Evolutionary conservation across 192 early-diverging fungal genomes (phyloP), one percentile per base, ranked within the genome.

Genomic region (Podila minutissima): DNA sequence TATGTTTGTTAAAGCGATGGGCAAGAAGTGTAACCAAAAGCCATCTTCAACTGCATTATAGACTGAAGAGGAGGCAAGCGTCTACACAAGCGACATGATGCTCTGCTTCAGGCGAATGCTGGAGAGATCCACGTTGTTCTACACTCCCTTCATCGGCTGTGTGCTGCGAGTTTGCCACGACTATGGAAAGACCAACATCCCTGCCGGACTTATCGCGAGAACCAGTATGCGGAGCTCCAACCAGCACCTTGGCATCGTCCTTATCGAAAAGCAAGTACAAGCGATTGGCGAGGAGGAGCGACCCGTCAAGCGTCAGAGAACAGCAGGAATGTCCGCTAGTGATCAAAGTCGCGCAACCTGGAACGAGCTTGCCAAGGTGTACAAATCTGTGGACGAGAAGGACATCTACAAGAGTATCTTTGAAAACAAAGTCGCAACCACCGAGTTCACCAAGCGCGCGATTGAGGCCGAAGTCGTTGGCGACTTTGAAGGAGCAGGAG

Each of bases 401-500:
- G 93, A 95, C 48, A 74, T 93, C 5, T 94, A 90, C 69, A 82
- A 88, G 62, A 86, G 87, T 26, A 84, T 94, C 13, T 92, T 90
- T 74, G 87, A 91, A 57, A 83, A 71, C 31, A 84, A 88, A 26
- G 85, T 92, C 51, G 86, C 89, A 17, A 82, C 85, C 0, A 77
- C 72, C 35, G 69, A 72, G 17, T 70, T 67, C 29, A 86, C 89
- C 2, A 89, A 86, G 62, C 86, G 83, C 26, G 93, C 93, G 20
- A 89, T 94, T 26, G 74, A 86, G 22, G 86, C 89, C 22, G 90
- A 94, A 67, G 73, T 88, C 9, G 32, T 85, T 3, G 91, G 91
- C 12, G 83, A 92, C 57, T 91, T 86, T 48, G 87, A 86, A 5
- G 38, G 64, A 5, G 93, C 93, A 5, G 84, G 65, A 15, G 69